Base-by-base conservation (phyloP, 345 rosid species). In the Clarkia xantiana region DNA sequence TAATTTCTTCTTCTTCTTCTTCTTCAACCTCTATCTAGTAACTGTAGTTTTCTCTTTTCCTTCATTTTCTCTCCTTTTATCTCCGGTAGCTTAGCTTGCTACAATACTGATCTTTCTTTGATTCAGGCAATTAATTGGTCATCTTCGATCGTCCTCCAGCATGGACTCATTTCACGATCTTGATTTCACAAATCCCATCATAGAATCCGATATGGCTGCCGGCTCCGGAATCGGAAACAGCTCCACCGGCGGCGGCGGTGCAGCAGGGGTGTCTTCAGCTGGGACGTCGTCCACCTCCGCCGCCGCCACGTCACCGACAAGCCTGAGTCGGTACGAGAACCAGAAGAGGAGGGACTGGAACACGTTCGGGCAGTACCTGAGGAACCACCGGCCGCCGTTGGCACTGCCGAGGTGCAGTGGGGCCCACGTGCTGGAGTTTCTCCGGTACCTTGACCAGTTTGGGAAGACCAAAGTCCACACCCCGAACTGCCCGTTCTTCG, bases 271-370 rank as follows among this genome's bases (percentile, higher is more conserved):
- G 16, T 11, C 25, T 49, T 25, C 52, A 49, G 5, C 38, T 10
- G 19, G n/a, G n/a, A n/a, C n/a, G n/a, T n/a, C n/a, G n/a, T n/a
- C n/a, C n/a, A n/a, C 52, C 36, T 49, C 70, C 42, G 46, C 71
- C 25, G 2, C 25, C 25, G 5, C 25, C 25, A 22, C 25, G 7
- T 49, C 53, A 22, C 2, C 2, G 3, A 22, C 5, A 22, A 22
- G 25, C 48, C 60, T 62, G 14, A 75, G 78, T 63, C 79, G 85
- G 12, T 79, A 79, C 53, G 85, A 76, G 79, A 79, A 76, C 59
- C 85, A 79, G 53, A 79, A 79, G 62, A 74, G 85, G 17, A 72
- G 85, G 53, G 85, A 79, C 70, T 79, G 85, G 85, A 79, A 79
- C 77, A 79, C 82, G 17, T 79, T 79, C 51, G 76, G 82, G 12